Percentiles rank a stretch among this genome's conserved stretches.
These are phyloP conservation scores for Paecilomyces sp. DNA, from an alignment of 2,329 filamentous ascomycete species.

Conservation along the genomic window DNA sequence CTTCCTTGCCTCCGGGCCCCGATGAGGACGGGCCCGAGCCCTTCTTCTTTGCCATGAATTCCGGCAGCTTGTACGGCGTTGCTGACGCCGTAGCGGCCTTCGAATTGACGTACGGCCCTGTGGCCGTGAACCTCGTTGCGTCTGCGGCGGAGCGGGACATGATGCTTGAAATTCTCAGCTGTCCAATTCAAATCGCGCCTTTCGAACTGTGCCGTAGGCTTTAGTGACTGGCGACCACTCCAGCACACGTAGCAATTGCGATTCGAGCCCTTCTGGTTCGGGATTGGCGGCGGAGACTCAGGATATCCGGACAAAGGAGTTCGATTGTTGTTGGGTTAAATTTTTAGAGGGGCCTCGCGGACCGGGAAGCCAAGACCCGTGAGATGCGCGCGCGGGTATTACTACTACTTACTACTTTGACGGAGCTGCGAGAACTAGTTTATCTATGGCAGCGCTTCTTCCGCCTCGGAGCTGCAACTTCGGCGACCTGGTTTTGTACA, in stretches of 20 bases:
- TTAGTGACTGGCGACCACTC: background rate
- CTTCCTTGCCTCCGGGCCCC: constrained; percentile 28
- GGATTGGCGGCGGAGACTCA: background rate
- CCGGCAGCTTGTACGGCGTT: constrained; percentile 25
- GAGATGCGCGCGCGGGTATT: background rate
- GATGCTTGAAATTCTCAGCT: constrained; percentile 4
- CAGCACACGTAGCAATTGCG: background rate
- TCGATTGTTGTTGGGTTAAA: constrained; percentile 1
- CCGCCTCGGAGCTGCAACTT: constrained; percentile 1
- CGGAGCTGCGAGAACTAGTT: background rate
- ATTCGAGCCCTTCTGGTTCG: background rate
- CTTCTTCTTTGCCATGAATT: constrained; percentile 13
- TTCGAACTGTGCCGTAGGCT: background rate
- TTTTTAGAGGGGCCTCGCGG: background rate
- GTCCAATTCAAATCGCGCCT: background rate
- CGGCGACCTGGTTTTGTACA: background rate
- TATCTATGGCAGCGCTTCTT: background rate
- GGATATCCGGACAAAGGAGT: background rate
- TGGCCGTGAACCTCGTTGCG: constrained; percentile 46
- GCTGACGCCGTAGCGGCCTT: constrained; percentile 22
- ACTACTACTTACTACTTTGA: too few relatives aligned
- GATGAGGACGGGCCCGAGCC: constrained; percentile 9
- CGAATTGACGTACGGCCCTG: constrained; percentile 41
- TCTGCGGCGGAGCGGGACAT: constrained; percentile 44
- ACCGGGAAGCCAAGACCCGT: constrained; percentile 1